These are phyloP conservation scores for Priceomyces fermenticarens DNA, from an alignment of 805 yeast genomes.

Conservation along the genomic window DNA sequence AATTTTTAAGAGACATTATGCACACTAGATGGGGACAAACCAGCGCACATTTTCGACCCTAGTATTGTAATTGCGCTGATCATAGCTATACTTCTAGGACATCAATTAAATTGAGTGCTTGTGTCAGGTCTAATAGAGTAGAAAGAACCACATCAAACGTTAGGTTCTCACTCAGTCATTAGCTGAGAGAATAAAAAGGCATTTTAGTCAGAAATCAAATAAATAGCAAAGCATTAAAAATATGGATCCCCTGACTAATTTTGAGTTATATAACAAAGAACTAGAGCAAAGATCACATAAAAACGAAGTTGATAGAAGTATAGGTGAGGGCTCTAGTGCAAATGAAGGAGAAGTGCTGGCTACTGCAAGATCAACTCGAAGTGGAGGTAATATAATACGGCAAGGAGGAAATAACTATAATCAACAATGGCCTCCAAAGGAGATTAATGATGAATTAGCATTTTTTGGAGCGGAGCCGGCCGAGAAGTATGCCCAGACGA, in stretches of 20 bases:
- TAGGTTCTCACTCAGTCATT: background rate
- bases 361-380: constrained; percentile 67
- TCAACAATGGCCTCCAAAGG: constrained; percentile 5
- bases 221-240: too few relatives aligned
- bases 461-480: background rate
- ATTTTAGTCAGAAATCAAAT: too few relatives aligned
- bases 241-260: constrained; percentile 11
- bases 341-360: constrained; percentile 40
- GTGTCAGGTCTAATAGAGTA: background rate
- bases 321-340: too few relatives aligned
- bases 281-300: constrained; percentile 5
- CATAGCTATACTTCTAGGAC: background rate
- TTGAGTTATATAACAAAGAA: constrained; percentile 6
- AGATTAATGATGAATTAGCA: background rate
- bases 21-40: too few relatives aligned
- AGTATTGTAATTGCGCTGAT: too few relatives aligned
- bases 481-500: background rate
- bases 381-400: constrained; percentile 42
- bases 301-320: background rate
- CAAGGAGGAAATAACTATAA: constrained; percentile 9
- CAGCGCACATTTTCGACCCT: too few relatives aligned
- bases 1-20: too few relatives aligned
- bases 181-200: background rate
- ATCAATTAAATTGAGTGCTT: constrained; percentile 3
- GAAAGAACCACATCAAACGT: background rate